Percentiles rank a stretch among this genome's conserved stretches.
Conservation (phyloP, 768 basidiomycete species). For the Termitomyces heimii region DNA sequence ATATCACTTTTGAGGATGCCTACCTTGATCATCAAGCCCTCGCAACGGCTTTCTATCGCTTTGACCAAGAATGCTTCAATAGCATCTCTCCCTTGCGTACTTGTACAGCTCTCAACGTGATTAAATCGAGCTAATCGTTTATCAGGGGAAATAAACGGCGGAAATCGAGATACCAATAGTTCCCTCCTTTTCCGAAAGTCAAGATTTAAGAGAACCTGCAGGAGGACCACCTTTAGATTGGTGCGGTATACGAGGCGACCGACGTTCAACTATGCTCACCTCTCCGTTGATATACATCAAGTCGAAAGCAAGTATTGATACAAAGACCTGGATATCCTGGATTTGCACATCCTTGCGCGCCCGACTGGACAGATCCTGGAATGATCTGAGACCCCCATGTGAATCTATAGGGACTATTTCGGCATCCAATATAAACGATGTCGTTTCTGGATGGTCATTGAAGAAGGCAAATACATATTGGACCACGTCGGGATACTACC, state of each 20-base stretch:
- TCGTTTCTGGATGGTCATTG: constrained; percentile 28
- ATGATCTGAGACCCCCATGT: constrained; percentile 59
- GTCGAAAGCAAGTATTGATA: constrained; percentile 87
- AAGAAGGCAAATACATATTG: constrained; percentile 51
- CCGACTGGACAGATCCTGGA: constrained; percentile 83
- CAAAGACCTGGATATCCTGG: constrained; percentile 67
- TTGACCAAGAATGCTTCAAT: constrained; percentile 74
- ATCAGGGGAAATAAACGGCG: constrained; percentile 39
- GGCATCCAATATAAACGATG: constrained; percentile 77
- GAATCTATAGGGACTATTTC: constrained; percentile 84
- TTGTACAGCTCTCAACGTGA: constrained; percentile 71
- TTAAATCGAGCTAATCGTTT: constrained; percentile 51
- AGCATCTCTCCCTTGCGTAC: constrained; percentile 50
- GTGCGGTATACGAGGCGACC: neutral
- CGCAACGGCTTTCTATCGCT: constrained; percentile 72
- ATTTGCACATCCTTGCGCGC: constrained; percentile 79
- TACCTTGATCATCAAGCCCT: constrained; percentile 94
- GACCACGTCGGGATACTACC: constrained; percentile 78
- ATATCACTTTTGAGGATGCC: constrained; percentile 4
- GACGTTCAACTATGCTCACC: constrained; percentile 36
- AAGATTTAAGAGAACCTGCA: constrained; percentile 58
- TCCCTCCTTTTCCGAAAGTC: constrained; percentile 68
- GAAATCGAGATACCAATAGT: constrained; percentile 60
- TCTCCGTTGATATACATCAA: constrained; percentile 79
- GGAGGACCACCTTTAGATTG: constrained; percentile 1